A percentile compares a stretch with the other conserved stretches of the same genome.
Conservation (phyloP, 371 early-diverging fungal genomes). For the Saksenaea vasiformis region DNA sequence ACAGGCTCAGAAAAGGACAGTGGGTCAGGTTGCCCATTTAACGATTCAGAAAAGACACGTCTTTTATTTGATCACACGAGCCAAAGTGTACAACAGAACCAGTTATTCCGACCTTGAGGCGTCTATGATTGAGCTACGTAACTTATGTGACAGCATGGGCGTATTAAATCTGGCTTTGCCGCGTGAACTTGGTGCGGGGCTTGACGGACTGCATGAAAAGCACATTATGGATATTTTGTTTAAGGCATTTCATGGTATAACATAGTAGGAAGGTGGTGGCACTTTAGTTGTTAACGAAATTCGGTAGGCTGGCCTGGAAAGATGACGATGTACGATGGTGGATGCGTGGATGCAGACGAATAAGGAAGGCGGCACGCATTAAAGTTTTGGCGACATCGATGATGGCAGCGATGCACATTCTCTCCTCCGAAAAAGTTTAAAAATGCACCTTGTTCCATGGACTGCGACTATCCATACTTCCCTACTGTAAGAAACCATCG, state of each 20-base stretch:
- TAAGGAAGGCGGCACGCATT: neutral
- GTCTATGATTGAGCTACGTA: slow-evolving; percentile 29
- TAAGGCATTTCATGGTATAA: slow-evolving; percentile 31
- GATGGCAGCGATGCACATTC: too few relatives aligned
- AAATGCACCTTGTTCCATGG: too few relatives aligned
- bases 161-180: slow-evolving; percentile 28
- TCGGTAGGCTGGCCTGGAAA: slow-evolving; percentile 33
- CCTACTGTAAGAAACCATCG: too few relatives aligned
- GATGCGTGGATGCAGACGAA: neutral
- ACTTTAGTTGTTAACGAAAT: neutral
- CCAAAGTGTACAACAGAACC: slow-evolving; percentile 32
- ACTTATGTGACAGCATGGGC: slow-evolving; percentile 25
- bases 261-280: neutral
- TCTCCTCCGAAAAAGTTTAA: too few relatives aligned
- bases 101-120: slow-evolving; percentile 27
- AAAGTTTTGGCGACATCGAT: too few relatives aligned
- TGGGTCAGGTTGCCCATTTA: slow-evolving; percentile 31
- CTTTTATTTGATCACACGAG: slow-evolving; percentile 32
- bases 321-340: slow-evolving; percentile 26
- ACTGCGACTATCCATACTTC: too few relatives aligned
- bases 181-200: slow-evolving; percentile 27
- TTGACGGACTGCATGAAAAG: slow-evolving; percentile 34
- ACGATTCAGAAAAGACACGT: slow-evolving; percentile 21
- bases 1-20: slow-evolving; percentile 30
- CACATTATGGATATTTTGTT: slow-evolving; percentile 31